Conservation (phyloP, 2,329 filamentous ascomycete genomes). For the Cryphonectria naterciae region DNA sequence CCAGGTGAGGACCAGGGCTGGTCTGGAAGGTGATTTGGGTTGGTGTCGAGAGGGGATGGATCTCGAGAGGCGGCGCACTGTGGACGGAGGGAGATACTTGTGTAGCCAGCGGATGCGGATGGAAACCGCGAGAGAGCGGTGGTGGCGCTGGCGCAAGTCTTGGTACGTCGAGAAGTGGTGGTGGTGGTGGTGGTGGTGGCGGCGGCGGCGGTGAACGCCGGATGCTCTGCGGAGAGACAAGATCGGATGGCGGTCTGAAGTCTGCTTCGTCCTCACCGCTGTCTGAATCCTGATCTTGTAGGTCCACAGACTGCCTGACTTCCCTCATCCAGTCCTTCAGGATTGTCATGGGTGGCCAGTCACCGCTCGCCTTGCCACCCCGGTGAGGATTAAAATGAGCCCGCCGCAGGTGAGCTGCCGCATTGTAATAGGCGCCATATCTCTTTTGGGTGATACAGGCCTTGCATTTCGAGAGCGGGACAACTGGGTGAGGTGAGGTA, state of each 20-base stretch:
- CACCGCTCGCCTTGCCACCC: slow-evolving; percentile 60
- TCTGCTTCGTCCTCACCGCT: slow-evolving; percentile 57
- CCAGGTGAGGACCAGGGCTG: slow-evolving; percentile 25
- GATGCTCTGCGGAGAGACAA: slow-evolving; percentile 33
- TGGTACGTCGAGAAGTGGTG: slow-evolving; percentile 32
- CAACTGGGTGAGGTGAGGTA: slow-evolving; percentile 50
- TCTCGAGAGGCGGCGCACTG: slow-evolving; percentile 21
- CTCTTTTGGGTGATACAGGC: slow-evolving; percentile 60
- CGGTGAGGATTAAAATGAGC: slow-evolving; percentile 61
- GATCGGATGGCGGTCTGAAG: slow-evolving; percentile 36
- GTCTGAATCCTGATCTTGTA: slow-evolving; percentile 52
- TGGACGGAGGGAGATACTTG: slow-evolving; percentile 24
- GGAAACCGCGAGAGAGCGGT: slow-evolving; percentile 28
- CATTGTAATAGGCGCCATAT: slow-evolving; percentile 64
- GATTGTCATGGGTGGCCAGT: slow-evolving; percentile 62
- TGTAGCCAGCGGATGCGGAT: slow-evolving; percentile 21
- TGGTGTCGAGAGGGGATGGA: slow-evolving; percentile 22
- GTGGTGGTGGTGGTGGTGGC: slow-evolving; percentile 31
- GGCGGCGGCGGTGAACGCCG: slow-evolving; percentile 32
- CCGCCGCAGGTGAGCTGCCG: slow-evolving; percentile 60
- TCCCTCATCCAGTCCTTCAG: slow-evolving; percentile 66
- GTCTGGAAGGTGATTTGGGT: slow-evolving; percentile 24
- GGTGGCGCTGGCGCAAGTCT: slow-evolving; percentile 36
- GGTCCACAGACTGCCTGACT: slow-evolving; percentile 54
- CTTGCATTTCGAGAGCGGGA: slow-evolving; percentile 60